Conservation (phyloP, 108 stramenopile genomes). For the Craspedostauros australis region DNA sequence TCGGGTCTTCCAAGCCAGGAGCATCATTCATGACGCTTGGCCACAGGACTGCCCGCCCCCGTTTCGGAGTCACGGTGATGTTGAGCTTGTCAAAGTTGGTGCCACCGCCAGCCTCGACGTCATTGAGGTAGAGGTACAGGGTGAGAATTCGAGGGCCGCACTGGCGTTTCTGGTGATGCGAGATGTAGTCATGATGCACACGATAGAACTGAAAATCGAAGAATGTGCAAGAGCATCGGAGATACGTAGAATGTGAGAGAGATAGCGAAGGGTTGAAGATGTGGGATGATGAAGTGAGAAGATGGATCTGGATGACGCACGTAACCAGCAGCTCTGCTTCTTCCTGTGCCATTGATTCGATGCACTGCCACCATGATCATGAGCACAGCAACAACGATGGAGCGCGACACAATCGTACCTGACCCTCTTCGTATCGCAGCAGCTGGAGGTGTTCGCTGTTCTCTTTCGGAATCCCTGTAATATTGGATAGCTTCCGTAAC, state of each 20-base stretch:
- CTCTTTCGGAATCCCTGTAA: constrained; percentile 30
- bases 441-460: constrained; percentile 69
- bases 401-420: background rate
- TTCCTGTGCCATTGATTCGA: no score
- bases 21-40: constrained; percentile 66
- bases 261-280: background rate
- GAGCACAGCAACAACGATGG: no score
- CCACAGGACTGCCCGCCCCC: constrained; percentile 81
- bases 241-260: background rate
- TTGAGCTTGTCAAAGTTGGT: constrained; percentile 67
- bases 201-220: constrained; percentile 51
- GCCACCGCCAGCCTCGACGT: constrained; percentile 87
- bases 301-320: background rate
- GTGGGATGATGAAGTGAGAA: background rate
- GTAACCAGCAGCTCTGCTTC: background rate
- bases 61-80: constrained; percentile 70
- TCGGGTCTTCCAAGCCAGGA: constrained; percentile 50
- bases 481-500: constrained; percentile 34
- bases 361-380: no score
- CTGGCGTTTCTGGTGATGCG: constrained; percentile 22
- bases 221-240: background rate
- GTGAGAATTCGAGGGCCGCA: constrained; percentile 81
- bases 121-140: constrained; percentile 83
- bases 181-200: constrained; percentile 56
- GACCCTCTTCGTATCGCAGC: constrained; percentile 49